Evolutionary conservation across 164 flowering plant species (phyloP), one percentile per base, ranked within the genome.

Genomic region (grape (Vitis vinifera)): DNA sequence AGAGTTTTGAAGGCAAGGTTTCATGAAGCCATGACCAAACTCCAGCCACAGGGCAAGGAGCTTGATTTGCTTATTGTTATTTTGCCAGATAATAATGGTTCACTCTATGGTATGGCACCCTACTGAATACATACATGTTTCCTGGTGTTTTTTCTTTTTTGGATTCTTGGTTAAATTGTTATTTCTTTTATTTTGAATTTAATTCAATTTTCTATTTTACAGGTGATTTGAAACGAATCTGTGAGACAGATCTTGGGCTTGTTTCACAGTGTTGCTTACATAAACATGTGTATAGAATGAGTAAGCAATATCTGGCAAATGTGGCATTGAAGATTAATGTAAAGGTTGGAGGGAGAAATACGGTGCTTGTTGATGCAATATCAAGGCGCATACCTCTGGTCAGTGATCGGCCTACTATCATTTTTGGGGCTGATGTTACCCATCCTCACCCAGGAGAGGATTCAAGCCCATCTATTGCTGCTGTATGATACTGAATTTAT

Each of bases 341-440:
- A 16, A 95, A 94, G 78, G 98, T 94, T 68, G 98, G 99, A 6
- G 99, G 99, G 55, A 81, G 97, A 72, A 95, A 95, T 63, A 95
- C 94, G 0, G 97, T 90, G 29, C 97, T 95, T 48, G 84, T 83
- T 73, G 99, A 95, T 93, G 99, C 99, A 2, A 8, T 95, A 30
- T 88, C 94, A 2, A 82, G 92, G 77, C 86, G 98, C 9, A 90
- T 95, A 49, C 98, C 99, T 48, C 73, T 91, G 9, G 93, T 95
- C 69, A 87, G 94, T 63, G 99, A 93, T 44, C 61, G 78, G 7
- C 99, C 99, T 11, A 94, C 98, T 5, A 95, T 95, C 30, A 93
- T 94, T 30, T 94, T 94, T 82, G 99, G 99, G 56, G 99, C 99
- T 71, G 98, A 95, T 85, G 99, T 95, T 31, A 93, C 98, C n/a